Conservation (phyloP, 495 filamentous ascomycete genomes). For the Lepraria neglecta region DNA sequence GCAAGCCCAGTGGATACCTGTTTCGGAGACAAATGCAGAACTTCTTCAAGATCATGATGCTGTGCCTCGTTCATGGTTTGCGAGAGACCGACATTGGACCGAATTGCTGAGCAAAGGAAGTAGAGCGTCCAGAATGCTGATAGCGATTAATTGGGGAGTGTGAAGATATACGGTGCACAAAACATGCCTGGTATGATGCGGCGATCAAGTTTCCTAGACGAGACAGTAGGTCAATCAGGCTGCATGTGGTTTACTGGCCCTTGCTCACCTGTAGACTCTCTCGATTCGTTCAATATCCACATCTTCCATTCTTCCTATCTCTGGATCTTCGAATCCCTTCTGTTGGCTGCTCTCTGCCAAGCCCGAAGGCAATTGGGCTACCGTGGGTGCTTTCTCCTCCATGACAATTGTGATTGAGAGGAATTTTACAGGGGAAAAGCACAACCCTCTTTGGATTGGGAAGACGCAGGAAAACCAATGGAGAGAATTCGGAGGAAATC, state of each 20-base stretch:
- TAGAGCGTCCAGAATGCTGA: conserved; percentile 86
- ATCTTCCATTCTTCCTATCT: conserved; percentile 35
- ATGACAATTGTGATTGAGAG: neutral
- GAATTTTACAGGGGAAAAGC: neutral
- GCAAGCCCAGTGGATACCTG: conserved; percentile 78
- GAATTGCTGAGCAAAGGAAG: conserved; percentile 85
- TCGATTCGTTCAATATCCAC: conserved; percentile 53
- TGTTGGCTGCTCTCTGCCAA: neutral
- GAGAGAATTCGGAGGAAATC: neutral
- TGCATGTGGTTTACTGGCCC: neutral
- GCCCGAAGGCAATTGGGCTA: conserved; percentile 3
- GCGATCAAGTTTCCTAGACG: conserved; percentile 60
- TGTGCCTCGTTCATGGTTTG: conserved; percentile 76
- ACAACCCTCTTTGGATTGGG: neutral
- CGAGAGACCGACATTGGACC: conserved; percentile 82
- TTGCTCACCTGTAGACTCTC: conserved; percentile 52
- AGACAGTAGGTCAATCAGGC: conserved; percentile 3
- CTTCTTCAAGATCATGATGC: conserved; percentile 61
- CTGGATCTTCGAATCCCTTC: conserved; percentile 28
- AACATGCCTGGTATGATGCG: conserved; percentile 69
- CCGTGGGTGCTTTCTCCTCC: neutral
- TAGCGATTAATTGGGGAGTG: conserved; percentile 15
- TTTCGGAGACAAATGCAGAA: conserved; percentile 59
- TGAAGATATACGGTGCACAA: neutral
- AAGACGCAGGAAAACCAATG: neutral